Evolutionary conservation across 345 rosid genomes (phyloP).

Genomic region (Rhodamnia argentea): DNA sequence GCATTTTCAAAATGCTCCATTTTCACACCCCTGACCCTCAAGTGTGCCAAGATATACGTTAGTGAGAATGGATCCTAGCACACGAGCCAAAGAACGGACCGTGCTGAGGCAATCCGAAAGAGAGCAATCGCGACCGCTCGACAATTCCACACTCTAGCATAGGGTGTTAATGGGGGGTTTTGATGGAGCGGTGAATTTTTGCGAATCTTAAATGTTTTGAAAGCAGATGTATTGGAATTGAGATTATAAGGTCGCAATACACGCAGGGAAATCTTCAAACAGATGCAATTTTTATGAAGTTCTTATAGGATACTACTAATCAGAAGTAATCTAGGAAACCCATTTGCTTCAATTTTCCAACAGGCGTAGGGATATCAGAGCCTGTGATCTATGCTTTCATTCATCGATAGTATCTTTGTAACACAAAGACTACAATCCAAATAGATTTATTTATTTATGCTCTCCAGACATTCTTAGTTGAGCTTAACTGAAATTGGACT

Average conservation of each 20-base stretch:
- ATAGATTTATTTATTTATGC: not conserved
- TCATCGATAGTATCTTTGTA: not conserved
- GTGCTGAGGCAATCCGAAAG: no score
- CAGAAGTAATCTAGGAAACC: not conserved
- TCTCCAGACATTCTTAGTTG: not conserved
- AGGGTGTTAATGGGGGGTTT: not conserved
- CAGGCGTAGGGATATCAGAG: fast-evolving
- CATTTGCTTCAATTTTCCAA: not conserved
- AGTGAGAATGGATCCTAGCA: no score
- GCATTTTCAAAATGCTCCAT: no score
- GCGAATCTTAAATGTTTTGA: no score
- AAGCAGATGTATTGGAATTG: no score
- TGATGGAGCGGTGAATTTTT: no score
- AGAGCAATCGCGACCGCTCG: not conserved
- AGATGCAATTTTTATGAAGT: no score
- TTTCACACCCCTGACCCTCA: no score
- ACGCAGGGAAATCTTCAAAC: not conserved
- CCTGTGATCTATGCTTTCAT: not conserved
- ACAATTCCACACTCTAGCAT: not conserved
- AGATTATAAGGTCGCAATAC: no score
- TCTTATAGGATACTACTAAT: not conserved
- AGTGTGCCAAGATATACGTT: no score
- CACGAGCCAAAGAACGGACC: no score
- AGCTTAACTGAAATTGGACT: constrained; percentile 28
- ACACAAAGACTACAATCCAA: not conserved